Base-by-base conservation (phyloP, 352 stramenopile species). In the Phytophthora lateralis region DNA sequence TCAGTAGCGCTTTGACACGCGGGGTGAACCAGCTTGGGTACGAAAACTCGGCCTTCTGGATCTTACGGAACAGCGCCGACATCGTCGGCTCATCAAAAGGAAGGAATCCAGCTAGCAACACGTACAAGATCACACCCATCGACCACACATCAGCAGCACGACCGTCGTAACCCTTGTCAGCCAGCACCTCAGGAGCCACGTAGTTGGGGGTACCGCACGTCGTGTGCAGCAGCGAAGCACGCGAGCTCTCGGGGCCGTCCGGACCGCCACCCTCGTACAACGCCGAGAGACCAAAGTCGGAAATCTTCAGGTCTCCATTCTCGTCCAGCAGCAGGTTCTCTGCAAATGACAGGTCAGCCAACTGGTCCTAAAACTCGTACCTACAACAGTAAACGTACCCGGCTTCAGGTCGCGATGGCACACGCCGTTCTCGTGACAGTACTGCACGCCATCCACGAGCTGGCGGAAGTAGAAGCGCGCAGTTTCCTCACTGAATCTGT, bases 101-200 rank as follows among this genome's bases (percentile, higher is more conserved):
- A 32, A 98, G 68, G 66, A 97, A 98, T 10, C 95, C 94, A 29
- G 88, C 89, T 37, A 97, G 82, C 55, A 97, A 66, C 32, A 96
- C 89, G 73, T 99, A 99, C 30, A 99, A 81, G 58, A 99, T 99
- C 15, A 99, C 97, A 47, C 98, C 98, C 60, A 97, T 98, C 37
- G 90, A 98, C 97, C 98, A 99, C 20, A 99, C 95, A 78, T 97
- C 89, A 18, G 89, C 88, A 7, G 89, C 86, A n/a, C 85, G 78
- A 43, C 89, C 89, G 42, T 97, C 88, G 73, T 99, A 99, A 24
- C 95, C 95, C 69, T 96, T 96, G 71, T 98, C 91, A 3, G 91
- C 88, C 29, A 98, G 82, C 45, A 98, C 91, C 71, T 98, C 88
- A 10, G 82, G 90, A 3, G 91, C 93, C 24, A 99, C 97, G 72